Evolutionary conservation across 352 stramenopile genomes (phyloP), one percentile per base, ranked within the genome.

Genomic region (Thalassiosira hispida): DNA sequence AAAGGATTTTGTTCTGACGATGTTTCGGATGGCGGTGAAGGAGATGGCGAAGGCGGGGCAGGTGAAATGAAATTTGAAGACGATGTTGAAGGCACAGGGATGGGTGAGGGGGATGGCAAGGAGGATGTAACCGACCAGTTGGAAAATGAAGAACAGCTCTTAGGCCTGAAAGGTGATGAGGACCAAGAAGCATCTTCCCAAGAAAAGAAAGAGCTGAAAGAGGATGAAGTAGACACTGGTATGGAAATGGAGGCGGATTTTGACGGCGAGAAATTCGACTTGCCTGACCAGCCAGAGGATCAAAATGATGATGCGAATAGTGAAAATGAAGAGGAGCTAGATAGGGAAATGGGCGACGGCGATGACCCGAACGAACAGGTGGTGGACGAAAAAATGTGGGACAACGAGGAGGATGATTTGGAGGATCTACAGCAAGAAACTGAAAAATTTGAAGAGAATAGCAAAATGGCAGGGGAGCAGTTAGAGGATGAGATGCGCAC

Each of bases 161-260:
- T 99, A 1, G 98, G 98, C 2, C 86, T 99, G 16, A 97, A 99
- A 87, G 94, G 93, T 53, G 96, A 98, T 12, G 77, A 95, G 11
- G 90, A 98, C 23, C 77, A 94, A 31, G 88, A 96, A 23, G 91
- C 97, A 60, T 89, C 96, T 57, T 91, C 98, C 22, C 80, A 99
- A 49, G 80, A 96, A 40, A 86, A 94, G 18, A 91, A 98, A 65
- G 73, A 96, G 59, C 73, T 95, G n/a, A 88, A 96, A 55, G 80
- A 97, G 71, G 90, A 96, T 55, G 94, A 97, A 83, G 93, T 98
- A 40, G 96, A 99, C 59, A 98, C 97, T 57, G 98, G 98, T 11
- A 94, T 99, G 72, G 98, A 99, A 87, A 99, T 99, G 98, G 96
- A 99, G 63, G 97, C 97, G 60, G 97, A 99, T 81, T 99, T 99